Evolutionary conservation across 164 flowering plant genomes (phyloP), one percentile per base, ranked within the genome.

Genomic region (Aristolochia californica): DNA sequence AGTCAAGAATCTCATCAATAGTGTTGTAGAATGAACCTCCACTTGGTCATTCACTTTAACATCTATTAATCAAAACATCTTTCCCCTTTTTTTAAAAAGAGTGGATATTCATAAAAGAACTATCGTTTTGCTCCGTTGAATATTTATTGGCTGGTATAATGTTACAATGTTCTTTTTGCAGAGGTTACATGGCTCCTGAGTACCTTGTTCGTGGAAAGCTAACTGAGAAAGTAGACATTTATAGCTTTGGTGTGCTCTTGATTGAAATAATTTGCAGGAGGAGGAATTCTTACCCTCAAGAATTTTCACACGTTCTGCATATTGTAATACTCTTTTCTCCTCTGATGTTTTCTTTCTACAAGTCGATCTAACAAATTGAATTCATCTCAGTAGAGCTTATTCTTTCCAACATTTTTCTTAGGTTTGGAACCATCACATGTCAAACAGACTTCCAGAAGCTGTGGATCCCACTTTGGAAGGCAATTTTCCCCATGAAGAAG

Each of bases 381-480:
- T 18, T 58, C 28, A 53, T 38, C 25, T 20, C 44, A 18, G 15
- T 28, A 44, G 2, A 14, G 5, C 50, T 47, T 47, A 17, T 17
- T 47, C 1, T 47, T 17, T 17, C 9, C 20, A 47, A 47, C 18
- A 47, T 20, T 17, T 47, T 17, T 55, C 63, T n/a, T 66, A 88
- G 96, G 84, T 84, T 43, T 88, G 97, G 97, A 74, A 68, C 53
- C 68, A 69, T 40, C 70, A 83, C 55, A 60, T 60, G 50, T 58
- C 70, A 22, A 75, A 68, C n/a, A 75, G 65, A 52, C 55, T 85
- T 26, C 28, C 34, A 17, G 87, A 82, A 63, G 83, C 74, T 13
- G 82, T 84, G 17, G 94, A 86, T 68, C 77, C 80, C 20, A 24
- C 54, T 24, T 63, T 86, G 60, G 71, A 64, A 28, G 81, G 81